These are phyloP conservation scores for Acrasis kona DNA, from an alignment of 78 protist species.

Conservation along the genomic window DNA sequence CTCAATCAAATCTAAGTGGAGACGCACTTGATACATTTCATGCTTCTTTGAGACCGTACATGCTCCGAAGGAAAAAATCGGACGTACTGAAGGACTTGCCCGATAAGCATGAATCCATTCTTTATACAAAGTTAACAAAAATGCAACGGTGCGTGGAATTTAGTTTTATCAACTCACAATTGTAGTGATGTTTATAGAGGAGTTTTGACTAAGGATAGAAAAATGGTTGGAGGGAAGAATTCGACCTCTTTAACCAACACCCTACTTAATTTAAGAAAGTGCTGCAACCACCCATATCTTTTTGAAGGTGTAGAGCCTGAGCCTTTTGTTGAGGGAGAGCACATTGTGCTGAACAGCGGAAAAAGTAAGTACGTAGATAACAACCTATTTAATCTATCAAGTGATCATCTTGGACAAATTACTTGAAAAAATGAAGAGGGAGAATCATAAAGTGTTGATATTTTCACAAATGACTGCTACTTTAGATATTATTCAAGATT, in stretches of 20 bases:
- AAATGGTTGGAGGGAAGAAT: neutral
- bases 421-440: conserved; percentile 55
- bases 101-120: neutral
- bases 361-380: neutral
- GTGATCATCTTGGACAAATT: conserved; percentile 82
- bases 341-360: conserved; percentile 8
- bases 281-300: conserved; percentile 34
- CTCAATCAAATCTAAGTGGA: neutral
- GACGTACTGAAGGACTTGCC: conserved; percentile 3
- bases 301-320: conserved; percentile 37
- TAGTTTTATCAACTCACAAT: too few species aligned
- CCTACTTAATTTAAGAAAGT: conserved; percentile 19
- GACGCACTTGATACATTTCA: neutral
- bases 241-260: conserved; percentile 6
- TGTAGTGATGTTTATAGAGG: neutral
- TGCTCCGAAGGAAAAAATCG: conserved; percentile 22
- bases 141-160: too few species aligned
- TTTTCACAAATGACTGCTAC: conserved; percentile 86
- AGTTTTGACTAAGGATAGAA: neutral
- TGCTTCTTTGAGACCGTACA: conserved; percentile 9
- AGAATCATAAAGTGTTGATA: conserved; percentile 73
- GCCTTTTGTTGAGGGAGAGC: conserved; percentile 31
- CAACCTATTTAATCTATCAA: conserved; percentile 17
- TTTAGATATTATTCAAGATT: conserved; percentile 85
- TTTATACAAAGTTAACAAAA: neutral